Evolutionary conservation across 2,329 filamentous ascomycete species (phyloP), one percentile per base, ranked within the genome.

Genomic region (Fusarium euwallaceae): DNA sequence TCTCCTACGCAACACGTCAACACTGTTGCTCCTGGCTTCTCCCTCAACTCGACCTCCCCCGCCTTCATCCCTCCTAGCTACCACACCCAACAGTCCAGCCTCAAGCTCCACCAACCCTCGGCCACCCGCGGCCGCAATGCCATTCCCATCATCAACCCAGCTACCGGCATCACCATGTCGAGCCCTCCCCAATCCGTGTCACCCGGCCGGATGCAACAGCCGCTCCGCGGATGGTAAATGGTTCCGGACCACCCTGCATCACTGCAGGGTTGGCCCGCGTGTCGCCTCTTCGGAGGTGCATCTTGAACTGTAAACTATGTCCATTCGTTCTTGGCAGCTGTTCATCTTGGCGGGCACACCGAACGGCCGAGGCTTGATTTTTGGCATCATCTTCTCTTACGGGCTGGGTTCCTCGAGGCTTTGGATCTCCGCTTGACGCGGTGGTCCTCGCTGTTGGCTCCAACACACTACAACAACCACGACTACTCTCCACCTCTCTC

Each of bases 121-220:
- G 94, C 95, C 72, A 94, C 95, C 74, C 94, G 97, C 78, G 91
- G 93, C 68, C 94, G 95, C 84, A 98, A 98, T 84, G 95, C 97
- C 80, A 98, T 98, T 77, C 96, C 96, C 69, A 99, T 99, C 83
- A 94, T 98, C 85, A 97, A 99, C 88, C 97, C 97, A 64, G 94
- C 91, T 78, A 98, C 96, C 67, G 95, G 97, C 81, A 92, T 95
- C 83, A 90, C 91, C 80, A 93, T 98, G 87, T 92, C 95, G 66
- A 97, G 95, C 86, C 96, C 96, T 77, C 95, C 96, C 29, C 92
- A 92, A 48, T 92, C 90, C 70, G 88, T 92, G 53, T 92, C 90
- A 53, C 91, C 91, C 72, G 86, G 86, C 81, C 87, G 90, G 81
- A 88, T 92, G 87, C 89, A 89, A 80, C 88, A 89, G 79, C 78